Evolutionary conservation across 2,329 filamentous ascomycete species (phyloP), one percentile per base, ranked within the genome.

Genomic region (Rutstroemia sp.): DNA sequence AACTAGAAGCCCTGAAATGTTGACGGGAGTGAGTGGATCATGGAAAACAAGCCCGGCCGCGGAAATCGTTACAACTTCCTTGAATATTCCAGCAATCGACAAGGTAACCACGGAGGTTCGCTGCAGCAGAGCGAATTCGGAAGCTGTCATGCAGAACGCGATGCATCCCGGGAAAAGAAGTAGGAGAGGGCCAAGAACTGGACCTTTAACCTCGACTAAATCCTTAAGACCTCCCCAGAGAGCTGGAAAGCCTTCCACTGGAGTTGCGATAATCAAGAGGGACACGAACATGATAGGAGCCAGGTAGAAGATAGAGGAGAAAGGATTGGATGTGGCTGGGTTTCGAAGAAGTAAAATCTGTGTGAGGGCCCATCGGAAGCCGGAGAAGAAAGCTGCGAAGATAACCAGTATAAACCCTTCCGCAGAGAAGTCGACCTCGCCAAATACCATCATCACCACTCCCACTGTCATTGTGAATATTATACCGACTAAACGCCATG

Each of bases 381-480:
- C 94, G 1, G 91, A 96, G 70, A 96, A 96, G 73, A 95, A 94
- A 52, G 91, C 89, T 12, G 94, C 92, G 0, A 87, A 85, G 71
- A 99, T 97, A 73, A 97, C 88, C 61, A 99, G 86, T 48, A 90
- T 73, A 71, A 99, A 99, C 44, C 94, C 94, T 30, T 89, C 78
- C 0, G 87, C 78, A 65, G 91, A 84, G 73, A 99, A 99, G 50
- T 90, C 85, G 39, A 95, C 86, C 73, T 99, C 94, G 59, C 92
- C 94, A 5, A 91, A 90, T 0, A 97, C 94, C 94, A 99, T 99
- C 84, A 97, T 95, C 60, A 99, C 79, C 8, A 99, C 92, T 58
- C 94, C 94, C 2, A 84, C 66, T 0, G 92, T 96, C 94, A 99
- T 97, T 66, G 88, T 85, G 53, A 84, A 80, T 64, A 99, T 97